A percentile compares a stretch with the other conserved stretches of the same genome.
Evolutionary conservation across 75 land plant genomes (phyloP).

Genomic region (Picea sitchensis): DNA sequence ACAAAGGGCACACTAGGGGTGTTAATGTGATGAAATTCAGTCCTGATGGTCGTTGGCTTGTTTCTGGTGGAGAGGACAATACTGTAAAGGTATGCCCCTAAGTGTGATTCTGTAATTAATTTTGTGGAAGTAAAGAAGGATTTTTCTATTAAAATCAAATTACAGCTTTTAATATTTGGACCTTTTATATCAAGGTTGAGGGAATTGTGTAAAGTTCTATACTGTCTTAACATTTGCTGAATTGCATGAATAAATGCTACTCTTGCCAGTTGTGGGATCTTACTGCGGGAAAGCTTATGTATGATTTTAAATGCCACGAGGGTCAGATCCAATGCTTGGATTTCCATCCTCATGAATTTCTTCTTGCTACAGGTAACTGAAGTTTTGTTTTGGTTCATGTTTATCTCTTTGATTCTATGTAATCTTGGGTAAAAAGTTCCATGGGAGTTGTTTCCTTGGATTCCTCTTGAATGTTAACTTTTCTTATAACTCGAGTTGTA

Average conservation of each 20-base stretch:
- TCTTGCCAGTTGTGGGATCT: constrained; percentile 82
- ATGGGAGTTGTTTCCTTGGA: no score
- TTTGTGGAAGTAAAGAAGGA: background rate
- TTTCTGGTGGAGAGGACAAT: constrained; percentile 92
- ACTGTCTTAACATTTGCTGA: background rate
- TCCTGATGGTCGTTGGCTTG: constrained; percentile 99
- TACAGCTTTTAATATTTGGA: background rate
- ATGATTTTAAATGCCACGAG: constrained; percentile 84
- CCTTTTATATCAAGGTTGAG: background rate
- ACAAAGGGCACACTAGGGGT: constrained; percentile 92
- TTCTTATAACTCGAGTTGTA: no score
- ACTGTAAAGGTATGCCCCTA: constrained; percentile 65
- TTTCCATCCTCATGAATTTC: constrained; percentile 94
- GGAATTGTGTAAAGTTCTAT: background rate
- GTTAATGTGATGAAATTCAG: constrained; percentile 75
- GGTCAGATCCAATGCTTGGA: constrained; percentile 78
- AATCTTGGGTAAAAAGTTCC: no score
- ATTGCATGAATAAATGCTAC: background rate
- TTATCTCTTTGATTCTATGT: no score
- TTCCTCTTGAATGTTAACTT: no score
- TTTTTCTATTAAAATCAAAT: background rate
- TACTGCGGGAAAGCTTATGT: constrained; percentile 89
- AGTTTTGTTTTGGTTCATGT: background rate
- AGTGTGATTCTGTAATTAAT: background rate
- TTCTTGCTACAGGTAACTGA: constrained; percentile 79